These are phyloP conservation scores for Yarrowia hollandica DNA, from an alignment of 805 yeast genomes.

Conservation along the genomic window DNA sequence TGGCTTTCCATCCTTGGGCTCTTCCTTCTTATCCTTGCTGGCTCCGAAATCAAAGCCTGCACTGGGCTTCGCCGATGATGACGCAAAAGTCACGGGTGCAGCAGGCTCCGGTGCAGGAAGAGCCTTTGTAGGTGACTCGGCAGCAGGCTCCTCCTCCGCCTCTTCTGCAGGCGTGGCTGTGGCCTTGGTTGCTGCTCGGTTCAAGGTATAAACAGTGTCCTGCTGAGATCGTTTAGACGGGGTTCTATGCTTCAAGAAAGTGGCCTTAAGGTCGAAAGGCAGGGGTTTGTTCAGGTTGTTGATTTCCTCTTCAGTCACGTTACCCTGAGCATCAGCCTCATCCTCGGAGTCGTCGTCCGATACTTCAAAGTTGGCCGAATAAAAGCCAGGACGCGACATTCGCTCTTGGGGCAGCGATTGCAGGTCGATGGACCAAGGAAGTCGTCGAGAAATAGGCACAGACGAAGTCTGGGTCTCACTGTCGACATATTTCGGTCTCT, in stretches of 20 bases:
- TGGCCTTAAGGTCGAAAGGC: slow-evolving; percentile 9
- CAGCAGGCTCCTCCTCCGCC: neutral
- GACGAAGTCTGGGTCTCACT: slow-evolving; percentile 20
- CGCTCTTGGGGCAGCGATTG: slow-evolving; percentile 12
- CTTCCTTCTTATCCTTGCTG: neutral
- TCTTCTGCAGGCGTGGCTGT: neutral
- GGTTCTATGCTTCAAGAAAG: slow-evolving; percentile 8
- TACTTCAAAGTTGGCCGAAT: slow-evolving; percentile 6
- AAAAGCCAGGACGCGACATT: neutral
- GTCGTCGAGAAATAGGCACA: neutral
- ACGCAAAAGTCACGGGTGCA: neutral
- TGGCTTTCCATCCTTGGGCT: too few relatives aligned
- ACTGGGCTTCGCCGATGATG: neutral
- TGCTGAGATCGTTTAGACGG: neutral
- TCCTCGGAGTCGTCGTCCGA: slow-evolving; percentile 22
- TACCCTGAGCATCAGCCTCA: neutral
- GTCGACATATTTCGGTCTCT: slow-evolving; percentile 19
- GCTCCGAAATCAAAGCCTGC: slow-evolving; percentile 15
- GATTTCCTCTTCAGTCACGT: slow-evolving; percentile 4
- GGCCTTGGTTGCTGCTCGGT: neutral
- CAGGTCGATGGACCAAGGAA: slow-evolving; percentile 15
- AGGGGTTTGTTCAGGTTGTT: neutral
- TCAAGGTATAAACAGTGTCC: neutral
- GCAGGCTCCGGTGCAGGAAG: neutral
- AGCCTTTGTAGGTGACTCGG: neutral